Conservation (phyloP, 306 rosid genomes). For the Cucumis cinereus region DNA sequence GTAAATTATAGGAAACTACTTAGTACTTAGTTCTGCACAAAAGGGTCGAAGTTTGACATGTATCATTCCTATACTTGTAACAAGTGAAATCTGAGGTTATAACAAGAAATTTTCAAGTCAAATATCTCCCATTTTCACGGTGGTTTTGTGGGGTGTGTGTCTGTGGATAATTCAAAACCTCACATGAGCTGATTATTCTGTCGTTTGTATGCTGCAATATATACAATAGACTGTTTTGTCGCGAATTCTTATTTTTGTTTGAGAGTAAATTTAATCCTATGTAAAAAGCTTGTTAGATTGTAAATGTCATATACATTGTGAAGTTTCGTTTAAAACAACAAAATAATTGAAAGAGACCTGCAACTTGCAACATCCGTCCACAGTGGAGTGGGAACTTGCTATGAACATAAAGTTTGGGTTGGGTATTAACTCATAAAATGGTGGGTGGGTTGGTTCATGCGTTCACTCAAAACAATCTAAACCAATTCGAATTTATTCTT, state of each 20-base stretch:
- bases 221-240: not conserved
- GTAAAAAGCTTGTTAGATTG: not conserved
- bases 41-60: not conserved
- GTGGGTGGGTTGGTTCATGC: no score
- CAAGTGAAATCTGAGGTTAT: not conserved
- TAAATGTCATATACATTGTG: not conserved
- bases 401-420: no score
- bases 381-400: not conserved
- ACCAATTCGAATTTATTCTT: no score
- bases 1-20: not conserved
- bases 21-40: not conserved
- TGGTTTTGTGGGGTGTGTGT: not conserved
- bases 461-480: no score
- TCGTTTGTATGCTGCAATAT: not conserved
- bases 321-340: not conserved
- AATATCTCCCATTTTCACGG: not conserved
- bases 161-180: not conserved
- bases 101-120: not conserved
- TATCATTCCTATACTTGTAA: not conserved
- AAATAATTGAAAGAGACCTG: not conserved
- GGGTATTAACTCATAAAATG: no score
- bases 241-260: not conserved
- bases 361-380: not conserved
- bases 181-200: not conserved
- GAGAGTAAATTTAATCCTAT: not conserved